phyloP scores from a whole-genome alignment of 495 filamentous ascomycete species.

The Polyplosphaeria fusca region DNA sequence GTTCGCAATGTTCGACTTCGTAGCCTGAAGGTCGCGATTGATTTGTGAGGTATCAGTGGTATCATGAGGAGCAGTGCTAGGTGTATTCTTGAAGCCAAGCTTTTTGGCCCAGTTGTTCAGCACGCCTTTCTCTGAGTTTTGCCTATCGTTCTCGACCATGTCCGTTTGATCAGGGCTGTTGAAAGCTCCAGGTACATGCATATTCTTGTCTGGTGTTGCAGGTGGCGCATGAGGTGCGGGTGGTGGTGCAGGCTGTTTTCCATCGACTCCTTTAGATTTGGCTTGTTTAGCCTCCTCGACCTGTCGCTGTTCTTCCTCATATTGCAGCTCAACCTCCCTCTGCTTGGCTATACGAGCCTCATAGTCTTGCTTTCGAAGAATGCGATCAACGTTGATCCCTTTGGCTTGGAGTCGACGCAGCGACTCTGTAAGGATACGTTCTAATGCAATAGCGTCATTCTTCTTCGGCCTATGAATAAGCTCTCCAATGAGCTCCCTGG shows the following conservation, averaged over 20 bases:
- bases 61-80: conserved; percentile 37
- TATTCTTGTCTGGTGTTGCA: conserved; percentile 41
- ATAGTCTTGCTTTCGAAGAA: conserved; percentile 76
- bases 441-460: conserved; percentile 79
- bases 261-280: conserved; percentile 39
- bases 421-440: conserved; percentile 80
- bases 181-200: conserved; percentile 35
- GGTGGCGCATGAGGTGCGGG: conserved; percentile 38
- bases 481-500: conserved; percentile 71
- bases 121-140: conserved; percentile 37
- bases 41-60: conserved; percentile 48
- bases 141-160: neutral
- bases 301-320: conserved; percentile 68
- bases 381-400: conserved; percentile 93
- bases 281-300: conserved; percentile 61
- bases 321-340: conserved; percentile 58
- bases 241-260: too few relatives aligned
- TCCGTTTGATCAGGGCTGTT: conserved; percentile 18
- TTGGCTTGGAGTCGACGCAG: conserved; percentile 71
- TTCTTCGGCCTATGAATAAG: conserved; percentile 80
- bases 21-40: conserved; percentile 40
- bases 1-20: conserved; percentile 60
- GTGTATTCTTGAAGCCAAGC: conserved; percentile 17
- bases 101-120: conserved; percentile 29
- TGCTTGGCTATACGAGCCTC: conserved; percentile 83